Evolutionary conservation across 2,329 filamentous ascomycete species (phyloP), one percentile per base, ranked within the genome.

Genomic region (Ambrosiella beaveri): DNA sequence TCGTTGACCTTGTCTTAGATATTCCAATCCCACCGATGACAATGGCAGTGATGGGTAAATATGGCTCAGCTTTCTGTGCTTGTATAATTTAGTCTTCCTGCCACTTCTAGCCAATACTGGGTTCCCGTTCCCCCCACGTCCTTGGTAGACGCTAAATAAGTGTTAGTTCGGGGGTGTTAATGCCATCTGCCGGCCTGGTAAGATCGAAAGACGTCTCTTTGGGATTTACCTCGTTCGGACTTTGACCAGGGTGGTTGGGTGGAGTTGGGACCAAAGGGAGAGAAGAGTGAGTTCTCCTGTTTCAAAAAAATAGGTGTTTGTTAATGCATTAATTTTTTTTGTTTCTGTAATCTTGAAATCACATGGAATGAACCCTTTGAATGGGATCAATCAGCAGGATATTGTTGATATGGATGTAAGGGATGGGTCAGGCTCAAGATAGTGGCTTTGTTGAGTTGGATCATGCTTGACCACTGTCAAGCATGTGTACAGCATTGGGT

Each of bases 301-400:
- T 51, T 51, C 47, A 51, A 51, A 51, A 51, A 9, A 51, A 51
- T 9, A 3, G 47, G 47, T 51, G 47, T 36, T 51, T 51, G 47
- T 19, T 51, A 27, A 36, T 11, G 47, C 17, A 51, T 51, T 11
- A 35, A 27, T 15, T 51, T 51, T 36, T 8, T 35, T 15, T 15
- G 47, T 41, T 41, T 12, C 5, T 6, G 11, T 41, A 19, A 19
- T 51, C 7, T 13, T 47, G 44, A 47, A 17, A 17, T 19, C 44
- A 47, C 11, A 8, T 47, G 44, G 44, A 47, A 47, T 47, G n/a
- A 47, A 15, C 44, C 15, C 11, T 47, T 47, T 17, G n/a, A 12
- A 12, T 41, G 40, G 40, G 11, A n/a, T 12, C 11, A n/a, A 41
- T 12, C 40, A 41, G n/a, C n/a, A 13, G 44, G 19, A 12, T 27